Evolutionary conservation across 495 filamentous ascomycete species (phyloP).

Genomic region (Astrothelium macrocarpum): DNA sequence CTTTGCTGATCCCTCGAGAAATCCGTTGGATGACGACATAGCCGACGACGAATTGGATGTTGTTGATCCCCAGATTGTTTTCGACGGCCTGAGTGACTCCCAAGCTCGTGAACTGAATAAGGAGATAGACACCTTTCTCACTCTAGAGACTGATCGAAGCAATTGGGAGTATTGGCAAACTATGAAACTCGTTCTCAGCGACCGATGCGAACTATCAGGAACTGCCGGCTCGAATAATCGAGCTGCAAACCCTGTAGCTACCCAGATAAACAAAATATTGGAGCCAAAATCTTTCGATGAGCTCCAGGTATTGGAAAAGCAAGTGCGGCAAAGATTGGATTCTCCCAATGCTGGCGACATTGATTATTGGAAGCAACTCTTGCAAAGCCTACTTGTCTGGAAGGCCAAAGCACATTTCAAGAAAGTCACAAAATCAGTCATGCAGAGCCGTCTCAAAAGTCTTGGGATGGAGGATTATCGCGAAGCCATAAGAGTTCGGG

Average conservation of each 20-base stretch:
- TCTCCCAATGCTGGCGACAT: slow-evolving; percentile 90
- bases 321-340: slow-evolving; percentile 72
- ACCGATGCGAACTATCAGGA: slow-evolving; percentile 58
- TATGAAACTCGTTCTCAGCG: slow-evolving; percentile 73
- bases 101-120: slow-evolving; percentile 71
- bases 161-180: slow-evolving; percentile 89
- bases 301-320: slow-evolving; percentile 69
- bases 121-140: slow-evolving; percentile 78
- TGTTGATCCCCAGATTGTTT: slow-evolving; percentile 70
- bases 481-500: slow-evolving; percentile 45
- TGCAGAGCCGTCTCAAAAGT: slow-evolving; percentile 59
- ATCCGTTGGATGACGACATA: slow-evolving; percentile 73
- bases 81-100: slow-evolving; percentile 61
- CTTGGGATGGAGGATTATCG: slow-evolving; percentile 59
- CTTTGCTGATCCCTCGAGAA: slow-evolving; percentile 73
- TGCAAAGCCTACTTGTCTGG: slow-evolving; percentile 75
- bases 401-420: slow-evolving; percentile 84
- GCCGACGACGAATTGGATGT: slow-evolving; percentile 66
- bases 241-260: slow-evolving; percentile 68
- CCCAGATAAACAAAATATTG: slow-evolving; percentile 80
- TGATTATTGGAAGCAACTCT: slow-evolving; percentile 93
- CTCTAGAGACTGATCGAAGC: slow-evolving; percentile 63
- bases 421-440: slow-evolving; percentile 68
- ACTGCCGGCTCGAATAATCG: slow-evolving; percentile 55
- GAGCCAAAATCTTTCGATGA: slow-evolving; percentile 81